Evolutionary conservation across 305 asterid species (phyloP), one percentile per base, ranked within the genome.

Genomic region (Plantago coronopus): DNA sequence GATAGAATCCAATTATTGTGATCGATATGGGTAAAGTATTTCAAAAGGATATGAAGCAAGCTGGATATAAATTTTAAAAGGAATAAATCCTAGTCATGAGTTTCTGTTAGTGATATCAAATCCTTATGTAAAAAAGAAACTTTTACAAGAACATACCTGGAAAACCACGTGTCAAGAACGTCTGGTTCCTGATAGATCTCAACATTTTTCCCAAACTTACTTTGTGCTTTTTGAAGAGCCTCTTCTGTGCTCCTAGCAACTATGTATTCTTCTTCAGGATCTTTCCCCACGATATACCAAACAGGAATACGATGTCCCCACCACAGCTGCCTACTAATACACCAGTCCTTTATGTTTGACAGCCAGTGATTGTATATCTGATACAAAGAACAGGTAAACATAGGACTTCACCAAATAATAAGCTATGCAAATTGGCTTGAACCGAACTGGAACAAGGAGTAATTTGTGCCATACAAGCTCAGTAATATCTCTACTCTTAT

Each of bases 261-360:
- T 79, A 93, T 78, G 74, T 85, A 93, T 56, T 87, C 95, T 58
- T 89, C 96, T 64, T 89, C 95, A 66, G 79, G 70, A 69, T 93
- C 91, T 79, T 89, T 85, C 67, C 96, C 99, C 48, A 70, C 86
- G 72, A 89, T 74, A 69, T 93, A 93, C 99, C 97, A 93, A 59
- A 93, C 99, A 23, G 99, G 99, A 70, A 93, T 89, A 17, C 95
- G 95, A 67, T 93, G 99, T 53, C 99, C 99, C 99, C 99, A 93
- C 99, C 99, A 93, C 20, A 89, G 81, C 73, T 93, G 99, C 73
- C 99, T 76, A 84, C 99, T 93, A 71, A 93, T 93, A 72, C 99
- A 93, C 99, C 99, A 93, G 77, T 93, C 97, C 76, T 93, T 93
- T 84, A 93, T 93, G 70, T 93, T 89, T 38, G 97, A 87, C 56